These are phyloP conservation scores for Neurospora crassa DNA, from an alignment of 2,329 filamentous ascomycete species.

Conservation along the genomic window DNA sequence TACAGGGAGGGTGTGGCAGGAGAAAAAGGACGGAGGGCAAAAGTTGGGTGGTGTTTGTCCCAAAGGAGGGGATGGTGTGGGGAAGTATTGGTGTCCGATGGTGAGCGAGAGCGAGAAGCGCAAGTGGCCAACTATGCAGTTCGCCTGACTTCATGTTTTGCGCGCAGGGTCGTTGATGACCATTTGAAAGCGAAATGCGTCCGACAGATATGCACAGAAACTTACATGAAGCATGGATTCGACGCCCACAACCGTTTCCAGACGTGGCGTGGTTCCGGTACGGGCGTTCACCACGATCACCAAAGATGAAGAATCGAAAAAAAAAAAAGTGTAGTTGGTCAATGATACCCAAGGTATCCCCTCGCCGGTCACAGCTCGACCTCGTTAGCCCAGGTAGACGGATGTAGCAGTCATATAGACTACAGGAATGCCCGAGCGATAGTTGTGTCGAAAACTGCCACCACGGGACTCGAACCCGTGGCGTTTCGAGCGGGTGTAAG, in stretches of 20 bases:
- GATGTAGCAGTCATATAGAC: neutral
- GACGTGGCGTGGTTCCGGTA: no score
- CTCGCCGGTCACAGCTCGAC: neutral
- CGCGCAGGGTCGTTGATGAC: no score
- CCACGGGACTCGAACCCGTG: neutral
- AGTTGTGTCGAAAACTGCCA: neutral
- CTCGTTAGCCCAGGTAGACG: neutral
- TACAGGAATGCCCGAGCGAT: neutral
- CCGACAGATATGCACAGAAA: neutral
- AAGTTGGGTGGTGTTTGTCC: neutral
- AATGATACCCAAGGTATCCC: neutral
- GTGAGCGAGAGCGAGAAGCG: neutral
- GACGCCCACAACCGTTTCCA: no score
- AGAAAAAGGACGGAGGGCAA: neutral
- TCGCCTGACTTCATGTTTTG: no score
- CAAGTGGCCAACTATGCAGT: no score
- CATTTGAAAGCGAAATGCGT: no score
- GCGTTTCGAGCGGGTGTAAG: neutral
- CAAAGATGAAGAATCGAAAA: neutral
- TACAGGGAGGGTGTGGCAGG: neutral
- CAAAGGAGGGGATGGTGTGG: neutral
- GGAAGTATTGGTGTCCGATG: neutral
- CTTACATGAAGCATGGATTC: neutral
- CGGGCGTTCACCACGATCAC: neutral
- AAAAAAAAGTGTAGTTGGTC: neutral